These are phyloP conservation scores for Liquidambar formosana DNA, from an alignment of 164 flowering plant species.

Conservation along the genomic window DNA sequence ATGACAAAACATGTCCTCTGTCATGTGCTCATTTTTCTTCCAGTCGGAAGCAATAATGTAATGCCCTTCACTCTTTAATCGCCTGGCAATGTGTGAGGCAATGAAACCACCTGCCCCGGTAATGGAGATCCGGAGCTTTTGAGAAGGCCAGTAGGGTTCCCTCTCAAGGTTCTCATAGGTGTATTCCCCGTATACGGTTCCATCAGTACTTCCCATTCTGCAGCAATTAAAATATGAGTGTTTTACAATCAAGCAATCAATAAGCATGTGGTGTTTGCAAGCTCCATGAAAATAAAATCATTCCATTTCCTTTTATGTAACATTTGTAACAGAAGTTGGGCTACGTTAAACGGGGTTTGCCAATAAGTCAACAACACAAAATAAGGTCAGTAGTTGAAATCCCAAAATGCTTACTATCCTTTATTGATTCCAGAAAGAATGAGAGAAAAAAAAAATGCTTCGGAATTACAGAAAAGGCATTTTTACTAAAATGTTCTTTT, in stretches of 20 bases:
- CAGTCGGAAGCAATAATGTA: constrained; percentile 97
- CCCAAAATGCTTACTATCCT: background rate
- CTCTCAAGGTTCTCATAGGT: constrained; percentile 84
- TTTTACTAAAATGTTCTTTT: too few species aligned
- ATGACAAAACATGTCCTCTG: constrained; percentile 95
- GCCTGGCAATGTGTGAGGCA: constrained; percentile 95
- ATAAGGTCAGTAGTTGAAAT: background rate
- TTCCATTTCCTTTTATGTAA: too few species aligned
- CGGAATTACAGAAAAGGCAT: too few species aligned
- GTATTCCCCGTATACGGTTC: constrained; percentile 63
- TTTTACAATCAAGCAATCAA: background rate
- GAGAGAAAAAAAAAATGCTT: background rate
- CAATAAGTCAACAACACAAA: background rate
- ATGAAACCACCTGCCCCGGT: constrained; percentile 99
- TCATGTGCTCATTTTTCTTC: constrained; percentile 99
- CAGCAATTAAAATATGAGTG: constrained; percentile 6
- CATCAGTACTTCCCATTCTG: constrained; percentile 81
- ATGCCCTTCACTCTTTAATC: constrained; percentile 93
- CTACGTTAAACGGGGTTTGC: too few species aligned
- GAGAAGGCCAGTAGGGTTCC: constrained; percentile 93
- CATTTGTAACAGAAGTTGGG: too few species aligned
- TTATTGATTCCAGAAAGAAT: background rate
- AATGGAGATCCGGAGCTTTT: constrained; percentile 83
- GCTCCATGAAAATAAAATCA: too few species aligned
- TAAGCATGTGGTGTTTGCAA: too few species aligned